These are phyloP conservation scores for Paraurostyla sp. DNA, from an alignment of 73 alveolate genomes.

Conservation along the genomic window DNA sequence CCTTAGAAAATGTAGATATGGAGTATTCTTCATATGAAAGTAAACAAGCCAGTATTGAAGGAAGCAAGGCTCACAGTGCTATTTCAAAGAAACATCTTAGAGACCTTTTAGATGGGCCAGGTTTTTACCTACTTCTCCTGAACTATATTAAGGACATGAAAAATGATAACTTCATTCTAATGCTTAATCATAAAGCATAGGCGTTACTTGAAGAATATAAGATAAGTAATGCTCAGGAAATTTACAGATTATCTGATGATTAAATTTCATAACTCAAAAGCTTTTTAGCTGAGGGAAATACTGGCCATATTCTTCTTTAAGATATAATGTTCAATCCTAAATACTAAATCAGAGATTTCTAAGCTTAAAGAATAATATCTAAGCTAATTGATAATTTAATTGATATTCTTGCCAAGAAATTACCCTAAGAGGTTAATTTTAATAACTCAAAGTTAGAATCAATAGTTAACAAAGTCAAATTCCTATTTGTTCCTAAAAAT, in stretches of 20 bases:
- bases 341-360: not conserved
- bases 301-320: not conserved
- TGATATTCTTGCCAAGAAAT: conserved; percentile 63
- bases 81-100: conserved; percentile 1
- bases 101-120: not conserved
- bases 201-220: conserved; percentile 12
- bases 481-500: conserved; percentile 57
- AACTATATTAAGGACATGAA: conserved; percentile 49
- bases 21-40: not conserved
- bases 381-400: not conserved
- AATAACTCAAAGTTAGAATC: conserved; percentile 59
- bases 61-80: not conserved
- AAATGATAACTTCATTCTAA: not conserved
- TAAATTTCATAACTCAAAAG: too few relatives aligned
- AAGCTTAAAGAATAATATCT: not conserved
- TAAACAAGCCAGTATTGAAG: not conserved
- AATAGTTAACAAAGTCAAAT: conserved; percentile 42
- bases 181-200: not conserved
- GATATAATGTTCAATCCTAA: not conserved
- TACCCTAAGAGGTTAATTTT: conserved; percentile 53
- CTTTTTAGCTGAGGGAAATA: too few relatives aligned
- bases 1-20: not conserved
- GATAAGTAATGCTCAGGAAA: not conserved
- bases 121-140: not conserved
- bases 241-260: not conserved